A percentile compares a stretch with the other conserved stretches of the same genome.
Evolutionary conservation across 441 rosid species (phyloP).

Genomic region (Euphorbia celastroides): DNA sequence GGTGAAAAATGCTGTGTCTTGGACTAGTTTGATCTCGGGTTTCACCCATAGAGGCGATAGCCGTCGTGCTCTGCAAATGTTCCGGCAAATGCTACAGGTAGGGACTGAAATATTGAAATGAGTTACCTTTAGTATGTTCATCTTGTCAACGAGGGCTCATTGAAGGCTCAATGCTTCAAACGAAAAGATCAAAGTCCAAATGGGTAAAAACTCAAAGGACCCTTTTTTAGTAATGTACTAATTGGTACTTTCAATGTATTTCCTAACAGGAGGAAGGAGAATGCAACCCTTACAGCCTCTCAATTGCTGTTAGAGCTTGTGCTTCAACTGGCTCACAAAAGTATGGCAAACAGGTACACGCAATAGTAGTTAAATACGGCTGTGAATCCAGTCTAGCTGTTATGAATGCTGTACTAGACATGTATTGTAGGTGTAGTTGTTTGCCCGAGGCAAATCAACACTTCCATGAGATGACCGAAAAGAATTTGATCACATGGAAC

Average conservation of each 20-base stretch:
- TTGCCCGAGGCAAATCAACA: constrained; percentile 51
- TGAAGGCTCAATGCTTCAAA: neutral
- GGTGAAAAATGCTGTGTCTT: constrained; percentile 57
- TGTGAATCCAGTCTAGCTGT: constrained; percentile 67
- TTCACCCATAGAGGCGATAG: constrained; percentile 75
- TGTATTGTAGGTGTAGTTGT: constrained; percentile 78
- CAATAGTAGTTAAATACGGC: constrained; percentile 54
- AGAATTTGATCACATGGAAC: constrained; percentile 82
- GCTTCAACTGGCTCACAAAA: constrained; percentile 49
- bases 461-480: constrained; percentile 63
- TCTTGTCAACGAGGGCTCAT: neutral
- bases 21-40: constrained; percentile 83
- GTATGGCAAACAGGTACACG: constrained; percentile 67
- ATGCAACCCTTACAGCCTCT: constrained; percentile 58
- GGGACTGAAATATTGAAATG: constrained; percentile 8
- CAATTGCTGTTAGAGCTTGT: constrained; percentile 82
- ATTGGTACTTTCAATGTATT: constrained; percentile 14
- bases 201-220: neutral
- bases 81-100: constrained; percentile 67
- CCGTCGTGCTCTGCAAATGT: constrained; percentile 50
- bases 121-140: neutral
- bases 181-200: neutral
- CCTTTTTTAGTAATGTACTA: neutral
- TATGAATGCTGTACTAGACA: constrained; percentile 77
- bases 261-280: constrained; percentile 53